Base-by-base conservation (phyloP, 2,329 filamentous ascomycete species). In the Calonectria pseudoturangicola region DNA sequence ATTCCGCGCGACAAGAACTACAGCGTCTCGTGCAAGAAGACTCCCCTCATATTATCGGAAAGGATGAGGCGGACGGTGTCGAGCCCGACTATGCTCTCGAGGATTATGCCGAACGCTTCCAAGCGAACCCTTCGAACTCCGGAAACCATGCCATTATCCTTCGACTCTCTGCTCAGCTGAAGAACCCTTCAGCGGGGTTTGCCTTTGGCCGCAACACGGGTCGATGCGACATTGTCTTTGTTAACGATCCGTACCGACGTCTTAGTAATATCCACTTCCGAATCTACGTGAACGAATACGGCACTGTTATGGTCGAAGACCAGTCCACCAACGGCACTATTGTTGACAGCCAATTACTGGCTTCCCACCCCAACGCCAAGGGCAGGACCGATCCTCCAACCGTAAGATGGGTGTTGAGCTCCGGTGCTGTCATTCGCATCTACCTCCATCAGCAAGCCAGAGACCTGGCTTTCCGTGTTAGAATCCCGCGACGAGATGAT, bases 211-310 rank as follows among this genome's bases (percentile, higher is more conserved):
- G 97, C 68, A 96, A 97, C 80, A 77, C 84, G 0, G 78, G 83
- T 56, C 89, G 90, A 41, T 97, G 94, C 83, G 97, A 99, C 71
- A 85, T 96, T 58, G 89, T 90, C 78, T 91, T 95, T 60, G 83
- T 86, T 43, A 88, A 92, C 74, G 93, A 96, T 76, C 89, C 90
- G 0, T 87, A 90, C 66, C 93, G 91, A 82, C 90, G 94, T 51
- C 90, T 99, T 72, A 98, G 96, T 87, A 98, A 98, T 81, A 89
- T 94, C n/a, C 97, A 99, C 82, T 99, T 98, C 82, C 93, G 95
- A 66, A 98, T 99, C 74, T 98, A 93, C 81, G 89, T 98, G 78
- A 99, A 97, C 79, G 88, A 92, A n/a, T 91, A 94, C 75, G 95
- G 94, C 33, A 92, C 94, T 70, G 89, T 98, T 75, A 98, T 99